Evolutionary conservation across 345 rosid species (phyloP).

Genomic region (Adansonia digitata): DNA sequence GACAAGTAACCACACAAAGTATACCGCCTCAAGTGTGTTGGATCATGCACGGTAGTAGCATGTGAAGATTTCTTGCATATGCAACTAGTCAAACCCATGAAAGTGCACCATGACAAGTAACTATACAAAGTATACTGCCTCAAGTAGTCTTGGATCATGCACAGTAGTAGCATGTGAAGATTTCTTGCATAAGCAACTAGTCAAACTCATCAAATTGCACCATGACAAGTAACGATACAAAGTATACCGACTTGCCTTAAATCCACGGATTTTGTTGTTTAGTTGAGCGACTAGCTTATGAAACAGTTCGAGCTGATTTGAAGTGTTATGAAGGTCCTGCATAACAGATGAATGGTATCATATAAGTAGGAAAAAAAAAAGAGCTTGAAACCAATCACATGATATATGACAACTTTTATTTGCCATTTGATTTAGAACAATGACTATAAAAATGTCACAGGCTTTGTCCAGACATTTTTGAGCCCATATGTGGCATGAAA

Average conservation of each 20-base stretch:
- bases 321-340: slow-evolving; percentile 35
- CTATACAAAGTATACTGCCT: too few species aligned
- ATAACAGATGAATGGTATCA: background rate
- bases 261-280: slow-evolving; percentile 43
- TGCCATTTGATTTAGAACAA: background rate
- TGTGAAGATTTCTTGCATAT: background rate
- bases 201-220: background rate
- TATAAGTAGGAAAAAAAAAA: background rate
- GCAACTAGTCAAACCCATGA: background rate
- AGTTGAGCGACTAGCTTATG: slow-evolving; percentile 43
- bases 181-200: background rate
- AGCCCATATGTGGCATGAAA: background rate
- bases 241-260: slow-evolving; percentile 27
- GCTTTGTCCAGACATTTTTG: background rate
- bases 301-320: slow-evolving; percentile 39
- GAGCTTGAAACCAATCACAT: background rate
- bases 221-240: background rate
- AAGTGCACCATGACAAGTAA: too few species aligned
- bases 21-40: too few species aligned
- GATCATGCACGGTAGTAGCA: background rate
- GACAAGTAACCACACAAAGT: too few species aligned
- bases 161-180: too few species aligned
- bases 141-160: too few species aligned
- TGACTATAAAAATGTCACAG: background rate
- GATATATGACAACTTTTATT: background rate